A percentile compares a stretch with the other conserved stretches of the same genome.
Evolutionary conservation across 208 protist species (phyloP).

Genomic region (Trypanosoma cruzi): DNA sequence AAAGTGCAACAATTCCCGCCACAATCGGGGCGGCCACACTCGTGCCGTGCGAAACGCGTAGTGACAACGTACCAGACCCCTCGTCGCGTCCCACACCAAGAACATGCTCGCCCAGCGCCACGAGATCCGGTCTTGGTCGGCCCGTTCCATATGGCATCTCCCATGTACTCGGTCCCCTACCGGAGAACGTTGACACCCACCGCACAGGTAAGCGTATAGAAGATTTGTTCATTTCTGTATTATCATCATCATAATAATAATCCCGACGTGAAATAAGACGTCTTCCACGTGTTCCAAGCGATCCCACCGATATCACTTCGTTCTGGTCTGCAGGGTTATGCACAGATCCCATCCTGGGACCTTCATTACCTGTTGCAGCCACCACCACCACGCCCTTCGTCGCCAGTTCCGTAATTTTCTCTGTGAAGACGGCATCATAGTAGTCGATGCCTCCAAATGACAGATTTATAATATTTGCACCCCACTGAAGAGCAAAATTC

Average conservation of each 20-base stretch:
- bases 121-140: constrained; percentile 96
- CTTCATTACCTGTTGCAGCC: constrained; percentile 97
- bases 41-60: constrained; percentile 89
- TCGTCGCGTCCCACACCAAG: constrained; percentile 23
- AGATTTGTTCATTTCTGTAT: neutral
- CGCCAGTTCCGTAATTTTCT: constrained; percentile 88
- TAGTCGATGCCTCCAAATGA: constrained; percentile 97
- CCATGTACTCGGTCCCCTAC: constrained; percentile 93
- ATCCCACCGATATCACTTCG: constrained; percentile 96
- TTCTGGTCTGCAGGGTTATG: constrained; percentile 96
- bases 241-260: neutral
- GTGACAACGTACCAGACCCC: constrained; percentile 7
- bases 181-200: constrained; percentile 89
- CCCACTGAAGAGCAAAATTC: constrained; percentile 23
- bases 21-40: constrained; percentile 96
- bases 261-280: neutral
- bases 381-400: constrained; percentile 93
- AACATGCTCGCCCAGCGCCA: constrained; percentile 84
- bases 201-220: neutral
- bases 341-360: constrained; percentile 94
- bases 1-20: constrained; percentile 89
- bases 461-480: constrained; percentile 95
- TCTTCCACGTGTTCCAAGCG: constrained; percentile 19
- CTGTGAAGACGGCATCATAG: constrained; percentile 90
- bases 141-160: constrained; percentile 94